Conservation (phyloP, 139 green algal species). For the Medakamo hakoo region DNA sequence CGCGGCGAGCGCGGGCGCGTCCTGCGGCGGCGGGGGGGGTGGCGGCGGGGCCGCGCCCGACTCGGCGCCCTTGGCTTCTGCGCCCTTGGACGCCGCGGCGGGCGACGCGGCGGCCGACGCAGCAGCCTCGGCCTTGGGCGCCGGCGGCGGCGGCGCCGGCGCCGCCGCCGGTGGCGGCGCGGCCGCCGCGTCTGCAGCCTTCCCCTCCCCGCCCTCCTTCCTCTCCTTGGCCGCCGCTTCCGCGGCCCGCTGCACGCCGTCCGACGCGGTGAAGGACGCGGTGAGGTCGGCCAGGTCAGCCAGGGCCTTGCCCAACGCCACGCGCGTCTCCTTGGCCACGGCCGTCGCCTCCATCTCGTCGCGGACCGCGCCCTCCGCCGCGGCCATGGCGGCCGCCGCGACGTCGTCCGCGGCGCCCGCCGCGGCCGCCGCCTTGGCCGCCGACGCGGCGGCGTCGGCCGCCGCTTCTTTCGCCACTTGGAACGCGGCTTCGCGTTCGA, state of each 20-base stretch:
- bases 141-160: neutral
- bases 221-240: neutral
- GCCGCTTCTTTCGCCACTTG: slow-evolving; percentile 6
- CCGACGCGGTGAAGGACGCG: slow-evolving; percentile 1
- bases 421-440: neutral
- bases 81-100: no score
- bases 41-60: no score
- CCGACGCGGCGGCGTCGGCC: slow-evolving; percentile 7
- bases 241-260: neutral
- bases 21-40: neutral
- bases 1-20: neutral
- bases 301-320: slow-evolving; percentile 42
- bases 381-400: slow-evolving; percentile 50
- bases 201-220: slow-evolving; percentile 12
- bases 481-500: slow-evolving; percentile 2
- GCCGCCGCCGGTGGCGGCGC: neutral
- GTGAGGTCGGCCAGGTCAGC: slow-evolving; percentile 31
- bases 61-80: neutral
- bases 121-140: neutral
- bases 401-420: slow-evolving; percentile 24
- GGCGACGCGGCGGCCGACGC: no score
- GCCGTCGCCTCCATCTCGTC: slow-evolving; percentile 57
- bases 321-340: slow-evolving; percentile 40
- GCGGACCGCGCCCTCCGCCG: slow-evolving; percentile 54
- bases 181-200: slow-evolving; percentile 7